Base-by-base conservation (phyloP, 2,329 filamentous ascomycete species). In the Penicillium palitans region DNA sequence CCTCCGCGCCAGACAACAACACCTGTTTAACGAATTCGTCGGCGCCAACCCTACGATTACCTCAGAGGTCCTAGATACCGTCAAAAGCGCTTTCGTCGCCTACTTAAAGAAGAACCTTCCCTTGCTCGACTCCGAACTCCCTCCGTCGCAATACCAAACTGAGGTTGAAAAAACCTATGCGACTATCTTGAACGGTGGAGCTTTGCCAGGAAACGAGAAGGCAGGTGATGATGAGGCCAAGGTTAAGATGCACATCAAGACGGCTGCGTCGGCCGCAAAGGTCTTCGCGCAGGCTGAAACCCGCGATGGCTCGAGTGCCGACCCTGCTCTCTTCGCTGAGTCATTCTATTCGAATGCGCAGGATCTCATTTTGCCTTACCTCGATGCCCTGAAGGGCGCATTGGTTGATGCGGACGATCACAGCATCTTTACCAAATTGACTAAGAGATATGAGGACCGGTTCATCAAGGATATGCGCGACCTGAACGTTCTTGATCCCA, bases 391-490 rank as follows among this genome's bases (percentile, higher is more conserved):
- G 15, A 74, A 86, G 61, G 83, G 84, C 35, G 75, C 81, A 5
- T 79, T 78, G 0, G 83, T 89, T 40, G 79, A 84, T 59, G 81
- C 83, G 19, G 80, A 81, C 44, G 83, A 89, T 65, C 84, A 89
- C 71, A 79, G 79, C n/a, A 93, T 97, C 60, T 97, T 96, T 75
- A 95, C 90, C 3, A 87, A 90, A 62, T 83, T 98, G 29, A 96
- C 93, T 0, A 84, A 90, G 73, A 88, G 88, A 70, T 96, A 92
- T 79, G 93, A 97, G 74, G 81, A 84, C n/a, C 84, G 91, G 15
- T 98, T 97, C 75, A 89, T 90, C 72, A 86, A 90, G 57, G 93
- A 98, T 69, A 93, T 98, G 88, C 83, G 87, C 61, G 86, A 87
- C 7, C 79, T 98, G 51, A 98, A 98, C 68, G 91, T 96, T 12